These are phyloP conservation scores for Trichosporon asahii DNA, from an alignment of 1,284 basidiomycete genomes.

Conservation along the genomic window DNA sequence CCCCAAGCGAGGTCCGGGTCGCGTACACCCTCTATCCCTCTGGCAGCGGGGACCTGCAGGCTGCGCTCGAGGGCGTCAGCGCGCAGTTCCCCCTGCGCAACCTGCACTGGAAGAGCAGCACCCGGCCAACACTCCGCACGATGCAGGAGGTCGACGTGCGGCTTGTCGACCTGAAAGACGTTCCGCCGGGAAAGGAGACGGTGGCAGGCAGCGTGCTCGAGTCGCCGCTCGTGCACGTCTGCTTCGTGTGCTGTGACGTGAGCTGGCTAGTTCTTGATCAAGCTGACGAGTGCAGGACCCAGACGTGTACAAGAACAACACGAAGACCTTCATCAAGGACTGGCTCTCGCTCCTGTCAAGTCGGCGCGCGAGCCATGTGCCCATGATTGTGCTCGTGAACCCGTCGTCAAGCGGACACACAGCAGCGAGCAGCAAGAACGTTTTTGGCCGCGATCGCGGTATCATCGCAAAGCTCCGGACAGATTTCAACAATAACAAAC, in stretches of 20 bases:
- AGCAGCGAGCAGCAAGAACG: conserved; percentile 59
- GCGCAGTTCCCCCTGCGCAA: conserved; percentile 79
- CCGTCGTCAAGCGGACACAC: conserved; percentile 26
- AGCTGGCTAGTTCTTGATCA: conserved; percentile 21
- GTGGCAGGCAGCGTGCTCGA: conserved; percentile 72
- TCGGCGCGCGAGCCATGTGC: conserved; percentile 74
- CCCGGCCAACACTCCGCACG: conserved; percentile 68
- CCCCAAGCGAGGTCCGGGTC: conserved; percentile 35
- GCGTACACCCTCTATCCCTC: conserved; percentile 48
- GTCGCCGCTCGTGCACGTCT: conserved; percentile 77
- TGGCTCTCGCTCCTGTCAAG: conserved; percentile 71
- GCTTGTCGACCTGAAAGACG: conserved; percentile 66
- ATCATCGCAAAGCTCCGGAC: conserved; percentile 84
- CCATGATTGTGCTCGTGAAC: conserved; percentile 81
- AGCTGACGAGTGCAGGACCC: conserved; percentile 63
- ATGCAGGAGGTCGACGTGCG: conserved; percentile 80
- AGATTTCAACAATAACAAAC: conserved; percentile 87
- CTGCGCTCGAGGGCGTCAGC: conserved; percentile 63
- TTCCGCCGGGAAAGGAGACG: conserved; percentile 46
- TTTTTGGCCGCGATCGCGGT: conserved; percentile 52
- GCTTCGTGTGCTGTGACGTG: conserved; percentile 83
- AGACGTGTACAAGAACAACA: conserved; percentile 72
- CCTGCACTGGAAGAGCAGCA: conserved; percentile 80
- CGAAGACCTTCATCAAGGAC: conserved; percentile 82
- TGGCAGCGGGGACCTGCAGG: conserved; percentile 39